phyloP scores from a whole-genome alignment of 768 basidiomycete genomes.

The Rhodotorula taiwanensis region DNA sequence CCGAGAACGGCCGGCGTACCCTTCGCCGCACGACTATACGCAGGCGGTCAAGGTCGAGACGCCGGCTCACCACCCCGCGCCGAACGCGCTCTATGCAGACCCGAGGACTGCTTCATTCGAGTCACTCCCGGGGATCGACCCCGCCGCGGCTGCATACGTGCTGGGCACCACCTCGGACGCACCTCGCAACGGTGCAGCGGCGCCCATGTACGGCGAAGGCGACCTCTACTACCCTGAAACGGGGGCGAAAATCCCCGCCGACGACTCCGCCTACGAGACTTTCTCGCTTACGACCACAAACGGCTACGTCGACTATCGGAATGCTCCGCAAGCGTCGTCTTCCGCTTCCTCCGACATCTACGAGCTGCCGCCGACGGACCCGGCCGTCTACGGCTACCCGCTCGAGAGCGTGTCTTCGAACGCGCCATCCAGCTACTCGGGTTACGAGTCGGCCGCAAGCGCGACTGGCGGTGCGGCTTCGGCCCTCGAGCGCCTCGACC shows the following conservation, averaged over 20 bases:
- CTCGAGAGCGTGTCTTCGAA: slow-evolving; percentile 7
- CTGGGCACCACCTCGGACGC: background rate
- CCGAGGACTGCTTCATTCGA: background rate
- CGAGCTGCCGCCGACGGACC: background rate
- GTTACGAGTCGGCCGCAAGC: background rate
- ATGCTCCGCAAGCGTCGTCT: background rate
- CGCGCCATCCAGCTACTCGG: background rate
- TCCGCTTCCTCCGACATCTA: slow-evolving; percentile 2
- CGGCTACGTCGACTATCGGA: background rate
- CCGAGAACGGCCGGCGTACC: too few relatives aligned
- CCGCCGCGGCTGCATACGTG: background rate
- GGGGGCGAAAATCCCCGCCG: background rate
- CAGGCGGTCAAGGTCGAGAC: too few relatives aligned
- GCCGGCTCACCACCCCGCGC: too few relatives aligned
- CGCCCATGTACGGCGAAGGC: slow-evolving; percentile 1
- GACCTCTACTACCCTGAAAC: background rate
- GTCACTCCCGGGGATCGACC: background rate
- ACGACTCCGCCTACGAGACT: background rate
- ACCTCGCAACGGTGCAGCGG: background rate
- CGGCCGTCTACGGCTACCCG: slow-evolving; percentile 20
- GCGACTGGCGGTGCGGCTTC: slow-evolving; percentile 8
- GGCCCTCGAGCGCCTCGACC: slow-evolving; percentile 13
- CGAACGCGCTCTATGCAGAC: too few relatives aligned
- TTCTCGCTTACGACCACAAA: background rate
- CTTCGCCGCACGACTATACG: too few relatives aligned